Evolutionary conservation across 1,139 yeast species (phyloP).

Genomic region (Suhomyces bribrorum): DNA sequence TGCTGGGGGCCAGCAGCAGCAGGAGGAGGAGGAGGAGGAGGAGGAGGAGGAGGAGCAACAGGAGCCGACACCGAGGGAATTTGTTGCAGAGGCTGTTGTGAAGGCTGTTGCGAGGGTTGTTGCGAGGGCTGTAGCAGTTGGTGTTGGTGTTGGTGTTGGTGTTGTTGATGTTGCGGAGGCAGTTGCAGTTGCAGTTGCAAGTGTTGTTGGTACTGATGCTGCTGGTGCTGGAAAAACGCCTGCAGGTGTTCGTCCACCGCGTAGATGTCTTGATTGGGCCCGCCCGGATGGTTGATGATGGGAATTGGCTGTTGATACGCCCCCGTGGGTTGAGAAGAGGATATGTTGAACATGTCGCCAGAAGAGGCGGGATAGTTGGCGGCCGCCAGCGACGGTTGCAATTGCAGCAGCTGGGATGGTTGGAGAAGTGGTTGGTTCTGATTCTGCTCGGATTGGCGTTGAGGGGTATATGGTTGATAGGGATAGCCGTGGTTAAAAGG

Average conservation of each 20-base stretch:
- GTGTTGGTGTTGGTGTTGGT: slow-evolving; percentile 8
- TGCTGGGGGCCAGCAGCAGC: neutral
- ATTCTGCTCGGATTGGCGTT: slow-evolving; percentile 10
- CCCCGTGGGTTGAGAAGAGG: slow-evolving; percentile 2
- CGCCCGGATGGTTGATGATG: neutral
- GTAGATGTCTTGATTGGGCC: slow-evolving; percentile 3
- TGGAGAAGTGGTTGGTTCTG: slow-evolving; percentile 8
- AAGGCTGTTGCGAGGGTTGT: slow-evolving; percentile 8
- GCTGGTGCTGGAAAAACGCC: slow-evolving; percentile 13
- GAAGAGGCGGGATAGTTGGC: neutral
- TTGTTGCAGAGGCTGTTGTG: slow-evolving; percentile 4
- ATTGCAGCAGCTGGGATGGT: slow-evolving; percentile 2
- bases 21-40: slow-evolving; percentile 4
- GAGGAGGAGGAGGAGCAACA: slow-evolving; percentile 7
- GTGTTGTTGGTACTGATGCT: slow-evolving; percentile 14
- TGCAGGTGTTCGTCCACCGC: slow-evolving; percentile 9
- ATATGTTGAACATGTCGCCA: slow-evolving; percentile 2
- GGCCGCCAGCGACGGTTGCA: slow-evolving; percentile 3
- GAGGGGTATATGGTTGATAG: slow-evolving; percentile 11
- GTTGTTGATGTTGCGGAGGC: slow-evolving; percentile 7
- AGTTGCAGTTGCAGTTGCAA: slow-evolving; percentile 8
- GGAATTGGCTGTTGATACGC: slow-evolving; percentile 2
- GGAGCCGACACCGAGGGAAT: too few relatives aligned
- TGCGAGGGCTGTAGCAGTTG: slow-evolving; percentile 6
- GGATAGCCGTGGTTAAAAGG: slow-evolving; percentile 16